Conservation (phyloP, 495 filamentous ascomycete genomes). For the Tuber brumale region DNA sequence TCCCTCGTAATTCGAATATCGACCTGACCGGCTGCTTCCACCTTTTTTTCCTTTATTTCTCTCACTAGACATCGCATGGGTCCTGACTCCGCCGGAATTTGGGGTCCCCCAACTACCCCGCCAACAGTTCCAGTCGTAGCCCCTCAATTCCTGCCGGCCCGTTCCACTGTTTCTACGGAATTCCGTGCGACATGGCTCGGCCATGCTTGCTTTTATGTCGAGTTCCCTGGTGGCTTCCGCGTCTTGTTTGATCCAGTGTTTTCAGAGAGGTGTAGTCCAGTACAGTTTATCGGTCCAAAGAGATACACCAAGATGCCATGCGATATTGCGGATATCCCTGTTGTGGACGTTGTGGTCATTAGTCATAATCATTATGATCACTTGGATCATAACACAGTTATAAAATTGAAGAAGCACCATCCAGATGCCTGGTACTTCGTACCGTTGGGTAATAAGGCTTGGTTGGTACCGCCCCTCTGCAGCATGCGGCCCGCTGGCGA, state of each 20-base stretch:
- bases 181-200: constrained; percentile 94
- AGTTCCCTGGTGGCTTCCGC: constrained; percentile 80
- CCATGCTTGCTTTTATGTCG: constrained; percentile 89
- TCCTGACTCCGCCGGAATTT: neutral
- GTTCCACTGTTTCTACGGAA: constrained; percentile 47
- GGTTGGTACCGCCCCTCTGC: constrained; percentile 50
- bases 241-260: constrained; percentile 96
- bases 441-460: constrained; percentile 76
- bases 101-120: neutral
- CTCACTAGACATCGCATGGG: neutral
- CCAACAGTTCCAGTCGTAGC: constrained; percentile 50
- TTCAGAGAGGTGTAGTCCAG: constrained; percentile 74
- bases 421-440: constrained; percentile 85
- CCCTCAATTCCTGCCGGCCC: constrained; percentile 62
- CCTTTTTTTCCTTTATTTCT: neutral
- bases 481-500: constrained; percentile 3
- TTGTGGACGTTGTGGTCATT: constrained; percentile 83
- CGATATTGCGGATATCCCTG: constrained; percentile 68
- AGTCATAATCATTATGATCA: constrained; percentile 96
- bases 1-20: neutral
- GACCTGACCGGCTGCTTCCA: neutral
- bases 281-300: constrained; percentile 65
- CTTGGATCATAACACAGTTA: constrained; percentile 66
- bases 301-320: constrained; percentile 77
- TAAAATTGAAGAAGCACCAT: constrained; percentile 61